Conservation (phyloP, 805 yeast species). For the Scheffersomyces ergatensis region DNA sequence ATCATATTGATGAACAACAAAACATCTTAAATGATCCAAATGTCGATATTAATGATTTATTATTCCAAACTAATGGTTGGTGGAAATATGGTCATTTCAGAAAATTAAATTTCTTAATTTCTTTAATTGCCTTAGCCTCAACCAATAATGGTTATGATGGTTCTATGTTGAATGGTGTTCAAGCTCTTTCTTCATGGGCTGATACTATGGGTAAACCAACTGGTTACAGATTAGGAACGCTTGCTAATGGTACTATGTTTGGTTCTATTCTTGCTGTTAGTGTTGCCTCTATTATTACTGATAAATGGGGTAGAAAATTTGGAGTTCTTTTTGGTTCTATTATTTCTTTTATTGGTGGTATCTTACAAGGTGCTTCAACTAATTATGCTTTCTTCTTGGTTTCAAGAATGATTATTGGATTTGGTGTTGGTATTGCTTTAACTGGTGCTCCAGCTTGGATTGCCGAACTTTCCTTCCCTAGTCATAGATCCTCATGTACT, state of each 20-base stretch:
- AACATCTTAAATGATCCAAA: not conserved
- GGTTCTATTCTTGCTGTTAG: constrained; percentile 34
- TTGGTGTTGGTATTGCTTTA: constrained; percentile 40
- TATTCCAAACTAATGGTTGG: constrained; percentile 14
- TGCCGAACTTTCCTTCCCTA: constrained; percentile 50
- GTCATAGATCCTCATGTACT: constrained; percentile 40
- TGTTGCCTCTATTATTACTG: constrained; percentile 26
- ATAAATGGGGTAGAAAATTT: constrained; percentile 40
- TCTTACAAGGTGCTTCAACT: constrained; percentile 35
- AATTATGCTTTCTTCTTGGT: constrained; percentile 38
- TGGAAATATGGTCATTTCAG: constrained; percentile 36
- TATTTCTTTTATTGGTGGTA: constrained; percentile 29
- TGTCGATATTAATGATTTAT: not conserved
- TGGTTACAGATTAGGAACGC: constrained; percentile 40
- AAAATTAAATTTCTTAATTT: constrained; percentile 32
- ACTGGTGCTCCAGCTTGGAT: constrained; percentile 49
- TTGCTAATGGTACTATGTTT: constrained; percentile 39
- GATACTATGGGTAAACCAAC: constrained; percentile 34
- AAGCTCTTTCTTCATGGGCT: constrained; percentile 42
- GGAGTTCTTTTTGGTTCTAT: constrained; percentile 21
- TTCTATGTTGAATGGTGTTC: constrained; percentile 50
- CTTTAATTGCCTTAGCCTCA: constrained; percentile 44
- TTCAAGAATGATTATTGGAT: constrained; percentile 48
- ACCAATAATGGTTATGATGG: constrained; percentile 50
- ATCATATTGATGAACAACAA: constrained; percentile 4